Base-by-base conservation (phyloP, 2,329 filamentous ascomycete species). In the Cyanodermella asteris region DNA sequence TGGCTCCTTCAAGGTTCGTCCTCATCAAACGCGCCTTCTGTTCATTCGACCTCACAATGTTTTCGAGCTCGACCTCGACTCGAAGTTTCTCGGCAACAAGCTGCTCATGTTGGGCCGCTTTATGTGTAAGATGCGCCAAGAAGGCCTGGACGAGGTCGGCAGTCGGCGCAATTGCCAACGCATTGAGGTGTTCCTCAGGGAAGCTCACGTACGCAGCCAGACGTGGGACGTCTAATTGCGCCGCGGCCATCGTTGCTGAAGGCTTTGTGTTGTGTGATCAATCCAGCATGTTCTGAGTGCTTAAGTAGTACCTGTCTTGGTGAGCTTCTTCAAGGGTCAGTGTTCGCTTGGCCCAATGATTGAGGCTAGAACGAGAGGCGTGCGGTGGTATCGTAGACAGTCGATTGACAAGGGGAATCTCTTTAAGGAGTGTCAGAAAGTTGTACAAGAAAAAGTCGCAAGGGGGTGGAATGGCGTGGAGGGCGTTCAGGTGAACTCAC, bases 41-140 rank as follows among this genome's bases (percentile, higher is more conserved):
- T 44, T 94, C 84, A 31, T 74, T 72, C 35, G 66, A 75, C 38
- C 81, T 72, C 23, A 91, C 72, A 11, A 73, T 74, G 47, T 80
- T 87, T 47, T 97, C 87, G 6, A 94, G 64, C 54, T 94, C 82
- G 22, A 97, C 87, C 40, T 91, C 80, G 22, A 77, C 57, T 36
- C 78, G 72, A 22, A 93, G 61, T 52, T 93, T 94, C 35, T 91
- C 77, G 7, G 84, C 72, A 38, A 73, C 78, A 20, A 91, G 53
- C 19, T 70, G 64, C 43, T 91, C 80, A 39, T 67, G 72, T 40
- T 91, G 80, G 39, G 72, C 75, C 18, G 77, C 80, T 47, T 87
- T 91, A 16, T 57, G 54, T 13, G 72, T 64, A 26, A 94, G 65
- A 14, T 75, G 72, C 33, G 66, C 59, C 20, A 97, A 61, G 26